phyloP scores from a whole-genome alignment of 176 grass and related monocot genomes.

The Oryza meridionalis region DNA sequence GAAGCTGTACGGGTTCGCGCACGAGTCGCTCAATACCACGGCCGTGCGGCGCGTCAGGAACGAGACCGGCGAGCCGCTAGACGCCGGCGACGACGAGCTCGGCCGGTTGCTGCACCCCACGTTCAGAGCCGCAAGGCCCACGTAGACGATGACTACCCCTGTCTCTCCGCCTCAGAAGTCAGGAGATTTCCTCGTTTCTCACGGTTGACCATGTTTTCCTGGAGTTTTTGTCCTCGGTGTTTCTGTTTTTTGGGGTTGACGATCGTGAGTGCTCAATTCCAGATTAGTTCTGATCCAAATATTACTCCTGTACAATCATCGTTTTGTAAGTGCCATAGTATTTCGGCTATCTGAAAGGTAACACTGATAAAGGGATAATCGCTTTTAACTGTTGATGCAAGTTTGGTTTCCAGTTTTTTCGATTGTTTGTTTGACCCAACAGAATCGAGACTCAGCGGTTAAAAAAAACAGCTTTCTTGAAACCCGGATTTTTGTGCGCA shows the following conservation, averaged over 20 bases:
- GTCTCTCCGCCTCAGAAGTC: too few species aligned
- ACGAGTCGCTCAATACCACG: slow-evolving; percentile 60
- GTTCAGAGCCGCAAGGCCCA: slow-evolving; percentile 48
- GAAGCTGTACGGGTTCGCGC: slow-evolving; percentile 74
- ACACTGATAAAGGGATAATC: background rate
- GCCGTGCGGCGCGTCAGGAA: slow-evolving; percentile 56
- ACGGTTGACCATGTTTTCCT: background rate
- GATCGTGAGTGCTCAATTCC: background rate
- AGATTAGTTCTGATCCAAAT: background rate
- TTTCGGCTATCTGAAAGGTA: background rate
- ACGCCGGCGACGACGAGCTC: slow-evolving; percentile 59
- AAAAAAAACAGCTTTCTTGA: too few species aligned
- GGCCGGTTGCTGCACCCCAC: slow-evolving; percentile 63
- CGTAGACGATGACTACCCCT: slow-evolving; percentile 21
- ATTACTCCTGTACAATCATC: background rate
- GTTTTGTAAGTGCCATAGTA: background rate
- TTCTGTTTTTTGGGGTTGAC: background rate
- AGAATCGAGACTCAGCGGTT: background rate
- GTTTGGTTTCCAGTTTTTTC: background rate
- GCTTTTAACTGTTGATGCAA: background rate
- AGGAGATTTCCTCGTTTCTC: slow-evolving; percentile 6
- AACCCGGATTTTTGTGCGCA: too few species aligned
- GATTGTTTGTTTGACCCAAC: too few species aligned
- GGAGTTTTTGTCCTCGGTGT: background rate
- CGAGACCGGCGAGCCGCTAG: slow-evolving; percentile 55